Percentiles rank a stretch among this genome's conserved stretches.
Evolutionary conservation across 2,329 filamentous ascomycete species (phyloP).

Genomic region (Xylariales sp.): DNA sequence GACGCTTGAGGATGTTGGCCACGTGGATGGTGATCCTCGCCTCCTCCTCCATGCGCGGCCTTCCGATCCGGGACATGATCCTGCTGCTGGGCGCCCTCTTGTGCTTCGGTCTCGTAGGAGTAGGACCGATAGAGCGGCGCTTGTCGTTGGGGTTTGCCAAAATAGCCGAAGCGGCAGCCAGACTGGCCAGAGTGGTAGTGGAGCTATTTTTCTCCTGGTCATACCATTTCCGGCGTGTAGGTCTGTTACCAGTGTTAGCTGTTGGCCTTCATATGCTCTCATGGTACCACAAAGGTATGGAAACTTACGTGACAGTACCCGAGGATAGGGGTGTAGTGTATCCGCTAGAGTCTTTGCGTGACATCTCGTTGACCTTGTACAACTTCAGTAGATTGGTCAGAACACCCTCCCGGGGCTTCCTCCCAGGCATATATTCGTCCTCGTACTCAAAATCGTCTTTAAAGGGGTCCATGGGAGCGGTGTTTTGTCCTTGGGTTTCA

Average conservation of each 20-base stretch:
- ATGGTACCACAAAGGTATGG: too few species aligned
- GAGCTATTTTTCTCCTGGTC: constrained; percentile 36
- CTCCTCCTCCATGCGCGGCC: constrained; percentile 38
- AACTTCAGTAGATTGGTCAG: constrained; percentile 42
- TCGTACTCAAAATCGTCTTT: constrained; percentile 1
- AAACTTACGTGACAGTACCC: constrained; percentile 30
- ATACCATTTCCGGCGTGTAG: constrained; percentile 43
- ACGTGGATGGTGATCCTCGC: constrained; percentile 47
- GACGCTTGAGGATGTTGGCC: constrained; percentile 68
- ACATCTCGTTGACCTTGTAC: constrained; percentile 30
- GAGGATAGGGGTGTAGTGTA: constrained; percentile 31
- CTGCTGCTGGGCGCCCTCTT: constrained; percentile 31
- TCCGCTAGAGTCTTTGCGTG: constrained; percentile 13
- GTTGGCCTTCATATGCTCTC: too few species aligned
- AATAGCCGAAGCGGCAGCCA: constrained; percentile 39
- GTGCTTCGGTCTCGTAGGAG: constrained; percentile 24
- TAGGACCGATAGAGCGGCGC: constrained; percentile 23
- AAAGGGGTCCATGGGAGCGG: neutral
- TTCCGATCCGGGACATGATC: constrained; percentile 23
- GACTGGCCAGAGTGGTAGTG: constrained; percentile 40
- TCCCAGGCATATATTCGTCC: constrained; percentile 6
- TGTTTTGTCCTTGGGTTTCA: neutral
- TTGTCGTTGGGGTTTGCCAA: constrained; percentile 14
- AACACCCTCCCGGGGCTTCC: constrained; percentile 34
- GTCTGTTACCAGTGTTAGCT: too few species aligned